Conservation (phyloP, 2,329 filamentous ascomycete genomes). For the Fusarium ramigenum region DNA sequence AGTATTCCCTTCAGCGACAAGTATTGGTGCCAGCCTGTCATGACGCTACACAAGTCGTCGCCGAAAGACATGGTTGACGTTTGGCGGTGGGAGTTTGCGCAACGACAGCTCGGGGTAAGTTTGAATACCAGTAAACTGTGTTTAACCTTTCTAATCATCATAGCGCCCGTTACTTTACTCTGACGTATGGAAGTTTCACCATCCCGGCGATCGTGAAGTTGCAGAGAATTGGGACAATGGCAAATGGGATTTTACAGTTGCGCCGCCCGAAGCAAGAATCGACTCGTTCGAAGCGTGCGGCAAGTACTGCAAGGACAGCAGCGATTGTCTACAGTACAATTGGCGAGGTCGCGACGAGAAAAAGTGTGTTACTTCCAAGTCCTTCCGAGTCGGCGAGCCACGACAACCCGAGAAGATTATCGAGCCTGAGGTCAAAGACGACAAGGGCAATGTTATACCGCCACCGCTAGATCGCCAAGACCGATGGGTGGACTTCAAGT, state of each 20-base stretch:
- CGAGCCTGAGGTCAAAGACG: slow-evolving; percentile 38
- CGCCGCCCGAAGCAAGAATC: slow-evolving; percentile 39
- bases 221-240: slow-evolving; percentile 47
- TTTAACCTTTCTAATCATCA: slow-evolving; percentile 20
- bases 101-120: slow-evolving; percentile 47
- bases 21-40: slow-evolving; percentile 62
- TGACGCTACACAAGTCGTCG: slow-evolving; percentile 59
- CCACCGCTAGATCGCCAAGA: slow-evolving; percentile 29
- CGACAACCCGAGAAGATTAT: slow-evolving; percentile 39
- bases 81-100: slow-evolving; percentile 56
- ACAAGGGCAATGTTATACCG: slow-evolving; percentile 38
- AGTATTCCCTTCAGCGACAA: slow-evolving; percentile 56
- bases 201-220: slow-evolving; percentile 40
- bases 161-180: slow-evolving; percentile 49
- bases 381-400: slow-evolving; percentile 42
- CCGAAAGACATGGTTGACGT: slow-evolving; percentile 59
- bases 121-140: not conserved
- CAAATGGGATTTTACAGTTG: slow-evolving; percentile 45
- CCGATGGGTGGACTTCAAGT: slow-evolving; percentile 44
- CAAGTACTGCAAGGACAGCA: slow-evolving; percentile 40
- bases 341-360: slow-evolving; percentile 46
- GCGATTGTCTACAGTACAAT: slow-evolving; percentile 45
- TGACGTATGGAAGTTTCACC: slow-evolving; percentile 51
- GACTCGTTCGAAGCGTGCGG: slow-evolving; percentile 43
- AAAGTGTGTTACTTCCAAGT: slow-evolving; percentile 42